Evolutionary conservation across 805 yeast genomes (phyloP).

Genomic region (Kodamaea neixiangensis): DNA sequence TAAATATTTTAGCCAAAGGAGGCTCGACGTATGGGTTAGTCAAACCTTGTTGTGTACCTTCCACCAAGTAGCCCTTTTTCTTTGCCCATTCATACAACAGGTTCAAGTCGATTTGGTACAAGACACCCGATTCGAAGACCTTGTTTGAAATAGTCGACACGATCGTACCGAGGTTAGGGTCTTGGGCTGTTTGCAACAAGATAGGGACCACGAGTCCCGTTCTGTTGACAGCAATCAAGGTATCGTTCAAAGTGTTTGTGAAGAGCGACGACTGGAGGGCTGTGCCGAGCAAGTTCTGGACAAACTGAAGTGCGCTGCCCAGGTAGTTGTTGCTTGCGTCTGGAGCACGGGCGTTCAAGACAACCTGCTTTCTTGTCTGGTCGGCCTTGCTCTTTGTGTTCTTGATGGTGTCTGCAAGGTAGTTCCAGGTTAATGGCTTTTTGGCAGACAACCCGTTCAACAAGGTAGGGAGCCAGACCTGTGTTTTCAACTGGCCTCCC

Average conservation of each 20-base stretch:
- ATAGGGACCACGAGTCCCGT: constrained; percentile 32
- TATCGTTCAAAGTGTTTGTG: constrained; percentile 19
- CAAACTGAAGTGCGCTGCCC: constrained; percentile 36
- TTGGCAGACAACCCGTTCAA: constrained; percentile 37
- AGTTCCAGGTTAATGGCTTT: constrained; percentile 28
- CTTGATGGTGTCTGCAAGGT: constrained; percentile 30
- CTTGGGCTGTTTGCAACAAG: constrained; percentile 26
- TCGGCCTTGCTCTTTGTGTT: constrained; percentile 30
- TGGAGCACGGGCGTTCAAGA: constrained; percentile 12
- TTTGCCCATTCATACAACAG: constrained; percentile 24
- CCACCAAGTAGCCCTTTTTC: constrained; percentile 22
- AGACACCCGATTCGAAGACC: constrained; percentile 35
- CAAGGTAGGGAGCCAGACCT: constrained; percentile 33
- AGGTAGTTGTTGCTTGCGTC: constrained; percentile 10
- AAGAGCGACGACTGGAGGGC: constrained; percentile 10
- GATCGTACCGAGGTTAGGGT: constrained; percentile 19
- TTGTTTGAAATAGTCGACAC: constrained; percentile 24
- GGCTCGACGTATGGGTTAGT: constrained; percentile 34
- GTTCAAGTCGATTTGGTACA: constrained; percentile 32
- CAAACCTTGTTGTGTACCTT: constrained; percentile 25
- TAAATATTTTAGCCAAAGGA: constrained; percentile 31
- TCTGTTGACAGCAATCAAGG: constrained; percentile 32
- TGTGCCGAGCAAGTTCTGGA: constrained; percentile 27
- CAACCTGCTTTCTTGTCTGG: constrained; percentile 16
- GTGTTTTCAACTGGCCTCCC: constrained; percentile 27